Conservation (phyloP, 345 rosid species). For the Anastatica hierochuntica region DNA sequence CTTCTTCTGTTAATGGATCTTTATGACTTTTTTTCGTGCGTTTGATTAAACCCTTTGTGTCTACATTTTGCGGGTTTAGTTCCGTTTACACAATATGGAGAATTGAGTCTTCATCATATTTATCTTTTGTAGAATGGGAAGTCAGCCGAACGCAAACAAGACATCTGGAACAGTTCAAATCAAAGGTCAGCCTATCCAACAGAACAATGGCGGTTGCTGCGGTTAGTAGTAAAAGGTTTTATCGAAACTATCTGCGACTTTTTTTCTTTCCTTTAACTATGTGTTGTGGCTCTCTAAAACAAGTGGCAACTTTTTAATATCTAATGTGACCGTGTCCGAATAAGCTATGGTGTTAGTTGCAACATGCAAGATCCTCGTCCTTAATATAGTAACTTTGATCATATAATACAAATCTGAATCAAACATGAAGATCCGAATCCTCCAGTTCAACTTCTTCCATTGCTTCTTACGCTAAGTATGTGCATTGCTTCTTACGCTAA, state of each 20-base stretch:
- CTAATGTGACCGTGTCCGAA: not conserved
- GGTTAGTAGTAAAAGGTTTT: slow-evolving; percentile 29
- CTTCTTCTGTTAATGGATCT: no score
- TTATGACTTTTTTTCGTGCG: no score
- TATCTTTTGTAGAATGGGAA: slow-evolving; percentile 52
- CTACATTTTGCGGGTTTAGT: no score
- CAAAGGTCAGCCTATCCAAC: slow-evolving; percentile 74
- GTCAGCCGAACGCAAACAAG: slow-evolving; percentile 50
- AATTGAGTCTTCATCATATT: not conserved
- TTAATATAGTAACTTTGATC: no score
- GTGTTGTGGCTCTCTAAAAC: slow-evolving; percentile 8
- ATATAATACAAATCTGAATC: no score
- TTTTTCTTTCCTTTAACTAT: not conserved
- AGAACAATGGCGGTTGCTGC: slow-evolving; percentile 53
- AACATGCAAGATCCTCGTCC: no score
- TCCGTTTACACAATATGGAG: not conserved
- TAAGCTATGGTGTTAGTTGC: slow-evolving; percentile 16
- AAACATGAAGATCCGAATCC: no score
- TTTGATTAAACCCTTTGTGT: no score
- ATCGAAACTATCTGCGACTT: not conserved
- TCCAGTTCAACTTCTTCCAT: no score
- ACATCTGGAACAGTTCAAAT: slow-evolving; percentile 51
- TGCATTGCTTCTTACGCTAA: no score
- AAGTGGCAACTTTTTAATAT: slow-evolving; percentile 5
- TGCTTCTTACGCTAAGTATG: no score